Conservation (phyloP, 2,329 filamentous ascomycete species). For the Chaetomiaceae sp. region DNA sequence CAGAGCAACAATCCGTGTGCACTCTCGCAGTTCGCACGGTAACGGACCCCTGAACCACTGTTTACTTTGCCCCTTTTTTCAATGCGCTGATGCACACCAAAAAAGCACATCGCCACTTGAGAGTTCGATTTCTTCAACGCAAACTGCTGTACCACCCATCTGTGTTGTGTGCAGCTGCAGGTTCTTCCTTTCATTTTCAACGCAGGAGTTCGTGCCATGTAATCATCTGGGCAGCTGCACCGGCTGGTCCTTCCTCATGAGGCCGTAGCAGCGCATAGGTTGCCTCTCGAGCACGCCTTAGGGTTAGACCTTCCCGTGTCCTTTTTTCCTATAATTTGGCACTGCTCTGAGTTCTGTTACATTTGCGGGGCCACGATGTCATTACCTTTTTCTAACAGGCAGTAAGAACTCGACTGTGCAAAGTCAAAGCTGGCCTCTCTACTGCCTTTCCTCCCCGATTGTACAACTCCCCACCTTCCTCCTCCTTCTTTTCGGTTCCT, state of each 20-base stretch:
- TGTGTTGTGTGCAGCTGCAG: not conserved
- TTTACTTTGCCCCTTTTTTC: constrained; percentile 9
- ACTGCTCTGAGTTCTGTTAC: too few species aligned
- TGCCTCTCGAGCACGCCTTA: not conserved
- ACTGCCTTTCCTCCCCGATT: not conserved
- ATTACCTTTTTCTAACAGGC: too few species aligned
- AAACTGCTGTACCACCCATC: not conserved
- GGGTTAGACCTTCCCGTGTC: not conserved
- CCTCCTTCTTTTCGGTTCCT: not conserved
- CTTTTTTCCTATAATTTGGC: not conserved
- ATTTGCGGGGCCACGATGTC: too few species aligned
- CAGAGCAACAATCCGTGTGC: too few species aligned
- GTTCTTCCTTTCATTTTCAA: not conserved
- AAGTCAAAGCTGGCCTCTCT: too few species aligned
- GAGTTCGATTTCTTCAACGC: not conserved
- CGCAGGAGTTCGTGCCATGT: not conserved
- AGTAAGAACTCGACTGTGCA: too few species aligned
- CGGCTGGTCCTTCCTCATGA: not conserved
- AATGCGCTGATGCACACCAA: not conserved
- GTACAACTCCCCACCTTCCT: too few species aligned
- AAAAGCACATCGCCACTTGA: too few species aligned
- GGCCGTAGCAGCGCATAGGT: not conserved
- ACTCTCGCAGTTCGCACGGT: constrained; percentile 1
- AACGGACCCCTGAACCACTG: constrained; percentile 1
- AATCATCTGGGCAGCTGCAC: not conserved